These are phyloP conservation scores for Ascocoryne sarcoides DNA, from an alignment of 2,329 filamentous ascomycete genomes.

Conservation along the genomic window DNA sequence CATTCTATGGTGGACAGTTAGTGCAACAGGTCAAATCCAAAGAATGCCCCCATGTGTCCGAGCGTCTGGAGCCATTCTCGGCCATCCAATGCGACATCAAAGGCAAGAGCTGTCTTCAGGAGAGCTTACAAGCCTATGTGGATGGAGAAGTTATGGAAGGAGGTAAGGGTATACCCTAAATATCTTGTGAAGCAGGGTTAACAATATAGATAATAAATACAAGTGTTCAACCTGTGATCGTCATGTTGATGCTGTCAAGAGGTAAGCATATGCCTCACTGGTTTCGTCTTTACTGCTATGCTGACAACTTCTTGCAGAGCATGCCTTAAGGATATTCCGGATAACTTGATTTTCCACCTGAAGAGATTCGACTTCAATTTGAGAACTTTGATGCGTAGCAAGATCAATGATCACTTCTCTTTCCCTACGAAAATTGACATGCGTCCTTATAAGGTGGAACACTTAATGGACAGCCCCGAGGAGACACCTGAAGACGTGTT, in stretches of 20 bases:
- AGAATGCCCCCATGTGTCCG: constrained; percentile 89
- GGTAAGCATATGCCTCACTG: constrained; percentile 38
- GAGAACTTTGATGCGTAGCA: constrained; percentile 68
- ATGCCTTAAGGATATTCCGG: constrained; percentile 83
- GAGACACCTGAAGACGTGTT: constrained; percentile 64
- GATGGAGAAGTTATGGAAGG: constrained; percentile 96
- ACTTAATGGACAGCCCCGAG: constrained; percentile 56
- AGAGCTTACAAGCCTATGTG: constrained; percentile 91
- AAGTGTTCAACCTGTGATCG: constrained; percentile 85
- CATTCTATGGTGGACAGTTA: constrained; percentile 84
- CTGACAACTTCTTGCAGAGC: constrained; percentile 43
- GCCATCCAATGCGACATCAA: constrained; percentile 96
- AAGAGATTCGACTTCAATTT: constrained; percentile 82
- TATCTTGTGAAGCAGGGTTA: background rate
- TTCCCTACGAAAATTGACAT: constrained; percentile 82
- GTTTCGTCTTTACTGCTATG: constrained; percentile 9
- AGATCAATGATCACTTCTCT: constrained; percentile 91
- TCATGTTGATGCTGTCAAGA: constrained; percentile 88
- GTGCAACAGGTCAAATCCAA: constrained; percentile 94
- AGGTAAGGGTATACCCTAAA: constrained; percentile 35
- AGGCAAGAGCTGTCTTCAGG: constrained; percentile 72
- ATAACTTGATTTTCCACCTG: constrained; percentile 91
- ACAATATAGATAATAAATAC: constrained; percentile 76
- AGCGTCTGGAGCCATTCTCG: constrained; percentile 81
- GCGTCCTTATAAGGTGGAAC: constrained; percentile 80